Evolutionary conservation across 208 protist genomes (phyloP), one percentile per base, ranked within the genome.

Genomic region (Trypanosoma scelopori): DNA sequence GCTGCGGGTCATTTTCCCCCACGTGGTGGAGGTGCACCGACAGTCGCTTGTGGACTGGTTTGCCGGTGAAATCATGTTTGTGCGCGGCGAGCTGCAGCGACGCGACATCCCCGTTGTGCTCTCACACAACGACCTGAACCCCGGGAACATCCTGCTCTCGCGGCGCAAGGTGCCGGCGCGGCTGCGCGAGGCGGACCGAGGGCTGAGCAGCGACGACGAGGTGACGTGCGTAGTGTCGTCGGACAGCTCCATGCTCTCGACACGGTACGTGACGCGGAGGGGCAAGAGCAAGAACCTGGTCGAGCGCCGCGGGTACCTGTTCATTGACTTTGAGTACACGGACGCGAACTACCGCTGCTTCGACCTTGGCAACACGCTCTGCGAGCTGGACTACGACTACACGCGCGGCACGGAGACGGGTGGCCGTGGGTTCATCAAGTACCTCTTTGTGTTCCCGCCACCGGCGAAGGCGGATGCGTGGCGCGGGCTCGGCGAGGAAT

Each of bases 311-410:
- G 84, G 87, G 22, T 60, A 89, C 55, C 55, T 94, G 23, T 87
- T 89, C 43, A 91, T 94, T 50, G 88, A 94, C 67, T 94, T 91
- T 80, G 85, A 94, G 71, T 94, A 94, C 75, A 78, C 82, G 23
- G 88, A 92, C 55, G 82, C 78, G 37, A 94, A 94, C 76, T 92
- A 92, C 61, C 82, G 85, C 55, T 89, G 82, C 79, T 83, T 79
- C 60, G 88, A 94, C 61, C 76, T 94, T 25, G 88, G 82, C 51
- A 94, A 94, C 79, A 87, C 79, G 15, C 74, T 94, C 28, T 94
- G 88, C 64, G 88, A 94, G 76, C 60, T 94, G 43, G 88, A 94
- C 74, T 87, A 90, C 65, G 84, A 91, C 67, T 94, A 94, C 73
- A 89, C 76, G 35, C 82, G 82, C 30, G 87, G 83, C 52, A 85